Percentiles rank a stretch among this genome's conserved stretches.
These are phyloP conservation scores for Verticillium albo-atrum DNA, from an alignment of 2,329 filamentous ascomycete species.

Conservation along the genomic window DNA sequence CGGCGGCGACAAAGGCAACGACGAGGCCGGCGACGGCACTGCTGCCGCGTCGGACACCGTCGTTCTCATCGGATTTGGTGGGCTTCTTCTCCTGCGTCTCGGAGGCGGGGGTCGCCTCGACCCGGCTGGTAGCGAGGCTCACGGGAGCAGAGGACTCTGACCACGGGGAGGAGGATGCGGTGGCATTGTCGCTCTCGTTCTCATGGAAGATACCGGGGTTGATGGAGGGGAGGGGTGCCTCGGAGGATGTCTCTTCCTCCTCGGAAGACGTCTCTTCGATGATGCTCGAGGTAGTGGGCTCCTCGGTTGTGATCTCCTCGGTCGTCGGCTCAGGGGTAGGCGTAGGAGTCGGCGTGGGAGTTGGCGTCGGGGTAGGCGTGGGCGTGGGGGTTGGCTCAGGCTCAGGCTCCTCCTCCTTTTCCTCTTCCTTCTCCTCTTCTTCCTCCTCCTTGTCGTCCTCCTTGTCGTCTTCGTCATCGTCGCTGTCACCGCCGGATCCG, in stretches of 20 bases:
- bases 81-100: slow-evolving; percentile 20
- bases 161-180: slow-evolving; percentile 15
- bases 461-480: slow-evolving; percentile 9
- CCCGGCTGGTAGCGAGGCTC: neutral
- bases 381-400: slow-evolving; percentile 11
- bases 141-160: slow-evolving; percentile 16
- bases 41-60: slow-evolving; percentile 43
- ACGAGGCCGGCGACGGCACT: slow-evolving; percentile 50
- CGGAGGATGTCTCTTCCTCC: neutral
- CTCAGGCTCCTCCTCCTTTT: slow-evolving; percentile 10
- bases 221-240: slow-evolving; percentile 17
- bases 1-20: slow-evolving; percentile 50
- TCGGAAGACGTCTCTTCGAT: slow-evolving; percentile 10
- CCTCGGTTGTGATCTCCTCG: slow-evolving; percentile 12
- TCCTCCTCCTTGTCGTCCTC: slow-evolving; percentile 12
- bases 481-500: slow-evolving; percentile 29
- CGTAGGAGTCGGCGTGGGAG: slow-evolving; percentile 17
- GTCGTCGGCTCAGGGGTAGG: slow-evolving; percentile 13
- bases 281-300: slow-evolving; percentile 12
- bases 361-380: slow-evolving; percentile 8
- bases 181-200: slow-evolving; percentile 24
- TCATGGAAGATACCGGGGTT: slow-evolving; percentile 51
- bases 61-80: slow-evolving; percentile 35
- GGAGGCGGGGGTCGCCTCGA: slow-evolving; percentile 14
- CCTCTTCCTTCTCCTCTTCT: slow-evolving; percentile 11